A percentile compares a stretch with the other conserved stretches of the same genome.
phyloP scores from a whole-genome alignment of 345 rosid species.

The Populus ilicifolia region DNA sequence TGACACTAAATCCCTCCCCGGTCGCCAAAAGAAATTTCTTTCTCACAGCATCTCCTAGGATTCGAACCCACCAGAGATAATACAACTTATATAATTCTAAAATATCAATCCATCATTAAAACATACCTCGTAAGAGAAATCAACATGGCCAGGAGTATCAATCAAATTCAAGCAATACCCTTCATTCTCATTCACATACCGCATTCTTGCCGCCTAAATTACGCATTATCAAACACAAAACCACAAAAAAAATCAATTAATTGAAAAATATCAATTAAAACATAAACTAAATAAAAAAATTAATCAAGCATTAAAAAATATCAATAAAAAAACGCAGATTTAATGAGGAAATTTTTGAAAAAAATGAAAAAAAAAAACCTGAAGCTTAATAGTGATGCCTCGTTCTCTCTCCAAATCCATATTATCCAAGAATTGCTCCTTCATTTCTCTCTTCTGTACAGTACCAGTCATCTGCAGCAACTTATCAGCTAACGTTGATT shows the following conservation, averaged over 20 bases:
- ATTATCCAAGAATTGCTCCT: conserved; percentile 94
- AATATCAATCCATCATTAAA: background rate
- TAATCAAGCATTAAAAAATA: background rate
- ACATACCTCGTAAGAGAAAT: conserved; percentile 91
- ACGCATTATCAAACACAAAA: conserved; percentile 1
- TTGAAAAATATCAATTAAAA: background rate
- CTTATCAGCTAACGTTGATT: conserved; percentile 93
- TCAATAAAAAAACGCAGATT: background rate
- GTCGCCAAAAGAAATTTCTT: background rate
- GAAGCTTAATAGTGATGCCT: conserved; percentile 96
- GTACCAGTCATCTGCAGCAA: conserved; percentile 93
- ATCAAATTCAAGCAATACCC: conserved; percentile 86
- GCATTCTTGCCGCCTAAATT: conserved; percentile 93
- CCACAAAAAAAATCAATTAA: background rate
- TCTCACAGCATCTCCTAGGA: background rate
- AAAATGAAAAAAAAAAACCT: conserved; percentile 36
- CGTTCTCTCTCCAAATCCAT: conserved; percentile 99
- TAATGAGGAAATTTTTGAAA: background rate
- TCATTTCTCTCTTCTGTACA: conserved; percentile 88
- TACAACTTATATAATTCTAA: background rate
- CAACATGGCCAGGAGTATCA: conserved; percentile 98
- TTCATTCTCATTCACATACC: conserved; percentile 54
- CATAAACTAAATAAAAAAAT: background rate
- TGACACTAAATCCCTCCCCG: background rate
- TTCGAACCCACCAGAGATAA: background rate